Evolutionary conservation across 257 asterid species (phyloP), one percentile per base, ranked within the genome.

Genomic region (Scutellaria galericulata): DNA sequence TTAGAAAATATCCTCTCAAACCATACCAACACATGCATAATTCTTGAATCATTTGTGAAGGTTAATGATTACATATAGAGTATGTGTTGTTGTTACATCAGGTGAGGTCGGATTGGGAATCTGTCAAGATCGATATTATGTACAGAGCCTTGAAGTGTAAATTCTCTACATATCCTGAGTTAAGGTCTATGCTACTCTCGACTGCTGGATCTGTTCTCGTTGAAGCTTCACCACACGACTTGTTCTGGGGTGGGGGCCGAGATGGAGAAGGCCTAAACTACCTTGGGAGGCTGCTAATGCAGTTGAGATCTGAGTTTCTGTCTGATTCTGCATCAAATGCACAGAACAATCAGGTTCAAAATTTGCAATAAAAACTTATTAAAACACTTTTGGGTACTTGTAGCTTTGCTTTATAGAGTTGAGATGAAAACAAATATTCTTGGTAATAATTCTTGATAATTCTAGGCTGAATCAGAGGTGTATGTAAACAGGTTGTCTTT

Each of bases 201-300:
- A 94, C 96, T 5, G 86, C 75, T 46, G 99, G 97, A 15, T 89
- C 91, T n/a, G 97, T 91, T 68, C 90, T 94, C 0, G 97, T 94
- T 50, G 99, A 94, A 78, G 93, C 95, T 37, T 91, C 99, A 9
- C 99, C 99, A 0, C 97, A 91, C 74, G 97, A 94, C 75, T 86
- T 88, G 71, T 94, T 94, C 75, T 94, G 99, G 97, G 99, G 99
- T 22, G 99, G 99, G 35, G 97, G 99, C 10, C 87, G 99, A 57
- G 97, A 94, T n/a, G 97, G 97, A 8, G 99, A 94, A 83, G 99
- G 99, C 41, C 87, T 94, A 35, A 94, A 94, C 81, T 91, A 94
- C 83, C 99, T 94, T 1, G 99, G 97, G 66, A 84, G 97, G 85
- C 84, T 91, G 78, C 78, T 94, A 67, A 94, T 91, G 99, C 86